Percentiles rank a stretch among this genome's conserved stretches.
Conservation (phyloP, 1,284 basidiomycete genomes). For the Cryptococcus amylolentus region DNA sequence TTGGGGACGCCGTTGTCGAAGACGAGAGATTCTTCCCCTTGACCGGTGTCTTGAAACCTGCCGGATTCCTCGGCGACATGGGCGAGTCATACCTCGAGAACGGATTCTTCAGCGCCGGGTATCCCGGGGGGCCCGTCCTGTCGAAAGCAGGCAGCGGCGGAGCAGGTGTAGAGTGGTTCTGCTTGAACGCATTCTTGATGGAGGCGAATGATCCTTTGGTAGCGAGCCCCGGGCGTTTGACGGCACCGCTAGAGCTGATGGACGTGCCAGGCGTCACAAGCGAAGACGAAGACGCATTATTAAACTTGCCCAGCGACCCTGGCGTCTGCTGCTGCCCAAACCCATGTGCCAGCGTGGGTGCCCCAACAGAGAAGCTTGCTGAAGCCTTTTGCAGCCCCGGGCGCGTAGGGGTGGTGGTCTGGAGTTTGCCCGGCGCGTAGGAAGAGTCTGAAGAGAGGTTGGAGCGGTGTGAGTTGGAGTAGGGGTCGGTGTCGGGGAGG, state of each 20-base stretch:
- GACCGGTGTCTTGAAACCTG: slow-evolving; percentile 9
- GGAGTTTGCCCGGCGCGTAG: slow-evolving; percentile 10
- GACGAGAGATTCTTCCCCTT: slow-evolving; percentile 11
- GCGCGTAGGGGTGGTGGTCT: slow-evolving; percentile 24
- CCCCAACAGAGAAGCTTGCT: slow-evolving; percentile 21
- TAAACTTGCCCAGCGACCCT: slow-evolving; percentile 33
- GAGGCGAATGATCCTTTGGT: slow-evolving; percentile 70
- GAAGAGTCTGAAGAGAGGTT: slow-evolving; percentile 25
- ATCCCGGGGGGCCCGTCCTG: slow-evolving; percentile 25
- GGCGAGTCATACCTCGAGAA: slow-evolving; percentile 40
- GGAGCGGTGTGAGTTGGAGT: slow-evolving; percentile 23
- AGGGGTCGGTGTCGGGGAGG: slow-evolving; percentile 19
- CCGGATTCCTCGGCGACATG: slow-evolving; percentile 21
- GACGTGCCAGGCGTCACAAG: slow-evolving; percentile 29
- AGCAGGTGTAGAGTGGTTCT: slow-evolving; percentile 14
- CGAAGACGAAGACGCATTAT: slow-evolving; percentile 51
- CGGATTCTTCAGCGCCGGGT: slow-evolving; percentile 46
- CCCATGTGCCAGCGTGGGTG: slow-evolving; percentile 10
- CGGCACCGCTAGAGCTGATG: slow-evolving; percentile 39
- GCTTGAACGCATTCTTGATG: slow-evolving; percentile 81
- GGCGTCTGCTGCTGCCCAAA: not conserved
- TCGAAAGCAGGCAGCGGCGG: slow-evolving; percentile 39
- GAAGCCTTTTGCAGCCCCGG: slow-evolving; percentile 23
- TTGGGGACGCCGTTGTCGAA: slow-evolving; percentile 13
- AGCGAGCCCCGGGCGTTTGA: slow-evolving; percentile 70